Base-by-base conservation (phyloP, 2,329 filamentous ascomycete genomes). In the Arthroderma sp. region DNA sequence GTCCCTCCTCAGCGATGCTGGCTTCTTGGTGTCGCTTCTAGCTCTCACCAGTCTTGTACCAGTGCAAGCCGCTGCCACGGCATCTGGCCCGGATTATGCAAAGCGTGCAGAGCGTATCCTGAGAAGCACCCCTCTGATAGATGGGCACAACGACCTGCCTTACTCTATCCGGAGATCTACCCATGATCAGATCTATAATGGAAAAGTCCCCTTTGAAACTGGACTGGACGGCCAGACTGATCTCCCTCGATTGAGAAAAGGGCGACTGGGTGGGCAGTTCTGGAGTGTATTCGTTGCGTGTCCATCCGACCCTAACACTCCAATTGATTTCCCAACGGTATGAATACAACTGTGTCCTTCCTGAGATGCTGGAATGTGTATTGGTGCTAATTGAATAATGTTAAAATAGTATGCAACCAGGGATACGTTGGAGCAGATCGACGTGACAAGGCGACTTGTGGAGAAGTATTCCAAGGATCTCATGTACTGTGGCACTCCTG, bases 61-160 rank as follows among this genome's bases (percentile, higher is more conserved):
- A 19, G 37, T 41, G 11, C 25, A 33, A 3, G 54, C 25, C 4
- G 33, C 21, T 5, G 49, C 43, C n/a, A 44, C 55, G 2, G 4
- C 49, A 6, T 21, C 51, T 11, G 9, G 28, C 11, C 25, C 25
- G 19, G 51, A 63, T 57, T 58, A 62, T 44, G 61, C 61, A 13
- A 63, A 61, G 21, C 56, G 64, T 6, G 60, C 64, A 35, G 60
- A 65, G 49, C 58, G 59, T 21, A 60, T 68, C 28, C 60, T 68
- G 0, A 58, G 54, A 23, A 63, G 59, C 11, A 65, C 65, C 3
- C 66, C 67, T 7, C 52, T 69, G 37, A 66, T 69, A 35, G 68
- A 70, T 59, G 68, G 68, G 0, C 68, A 70, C 56, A 70, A 70
- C 58, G 68, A 70, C 58, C 55, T 69, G 15, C 68, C 67, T 1